These are phyloP conservation scores for Yamadazyma membranifaciens DNA, from an alignment of 1,139 yeast species.

Conservation along the genomic window DNA sequence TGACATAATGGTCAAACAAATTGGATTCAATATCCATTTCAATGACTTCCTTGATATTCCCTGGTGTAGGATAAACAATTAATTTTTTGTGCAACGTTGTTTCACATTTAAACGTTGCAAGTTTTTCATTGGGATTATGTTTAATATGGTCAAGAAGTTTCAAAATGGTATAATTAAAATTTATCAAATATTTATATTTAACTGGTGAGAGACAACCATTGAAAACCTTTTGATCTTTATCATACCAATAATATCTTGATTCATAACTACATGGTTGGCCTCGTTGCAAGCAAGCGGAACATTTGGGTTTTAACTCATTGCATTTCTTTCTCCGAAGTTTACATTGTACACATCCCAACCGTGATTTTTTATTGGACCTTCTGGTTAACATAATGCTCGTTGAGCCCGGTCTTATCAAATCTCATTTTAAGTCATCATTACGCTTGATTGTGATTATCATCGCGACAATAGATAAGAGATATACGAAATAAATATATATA, in stretches of 20 bases:
- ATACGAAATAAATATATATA: too few species aligned
- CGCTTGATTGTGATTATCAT: too few species aligned
- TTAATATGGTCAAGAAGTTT: slow-evolving; percentile 1
- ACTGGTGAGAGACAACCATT: not conserved
- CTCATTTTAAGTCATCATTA: too few species aligned
- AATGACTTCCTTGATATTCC: not conserved
- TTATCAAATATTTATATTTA: not conserved
- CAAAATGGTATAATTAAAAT: not conserved
- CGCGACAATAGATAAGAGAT: too few species aligned
- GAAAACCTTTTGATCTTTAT: slow-evolving; percentile 9
- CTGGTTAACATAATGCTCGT: not conserved
- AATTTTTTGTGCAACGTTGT: slow-evolving; percentile 1
- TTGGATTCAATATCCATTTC: slow-evolving; percentile 10
- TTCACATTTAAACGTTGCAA: not conserved
- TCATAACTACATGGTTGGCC: slow-evolving; percentile 42
- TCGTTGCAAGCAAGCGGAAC: slow-evolving; percentile 56
- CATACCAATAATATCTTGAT: slow-evolving; percentile 12
- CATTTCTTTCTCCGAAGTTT: slow-evolving; percentile 70
- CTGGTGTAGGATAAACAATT: not conserved
- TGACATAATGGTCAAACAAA: slow-evolving; percentile 16
- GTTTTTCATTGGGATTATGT: slow-evolving; percentile 2
- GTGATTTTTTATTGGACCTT: slow-evolving; percentile 11
- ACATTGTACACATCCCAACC: slow-evolving; percentile 67
- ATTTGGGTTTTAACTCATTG: slow-evolving; percentile 59
- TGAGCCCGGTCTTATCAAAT: too few species aligned